Base-by-base conservation (phyloP, 2,329 filamentous ascomycete genomes). In the Phyllosticta paracitricarpa region DNA sequence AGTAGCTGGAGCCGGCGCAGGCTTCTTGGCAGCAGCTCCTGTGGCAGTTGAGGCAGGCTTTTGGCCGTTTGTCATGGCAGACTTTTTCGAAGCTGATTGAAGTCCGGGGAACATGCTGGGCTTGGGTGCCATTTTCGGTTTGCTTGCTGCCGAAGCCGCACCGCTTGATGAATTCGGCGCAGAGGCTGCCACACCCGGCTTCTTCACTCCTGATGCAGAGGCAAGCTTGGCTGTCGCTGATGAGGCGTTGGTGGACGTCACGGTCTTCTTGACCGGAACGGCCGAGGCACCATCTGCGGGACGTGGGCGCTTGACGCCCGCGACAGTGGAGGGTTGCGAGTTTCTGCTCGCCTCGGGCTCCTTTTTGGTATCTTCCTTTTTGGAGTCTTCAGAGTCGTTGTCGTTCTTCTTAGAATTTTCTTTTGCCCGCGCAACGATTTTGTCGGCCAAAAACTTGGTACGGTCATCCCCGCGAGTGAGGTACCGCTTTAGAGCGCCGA, bases 381-480 rank as follows among this genome's bases (percentile, higher is more conserved):
- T 56, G 14, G n/a, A 26, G 4, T 62, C 56, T 35, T 54, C 28
- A 14, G 54, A 30, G 7, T 56, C 56, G 24, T 58, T 62, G 28
- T 68, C 68, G 17, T 70, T 72, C 60, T 68, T 68, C 63, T 76
- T 73, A 7, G 73, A 71, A 40, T 77, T 63, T 65, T 79, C 75
- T 1, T 78, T 67, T 56, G 71, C 73, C 56, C 71, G 66, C 64
- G 77, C 68, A 69, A 81, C 73, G 55, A 88, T 85, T 63, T 81
- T 79, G 40, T 81, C 79, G 4, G 87, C 82, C 55, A 86, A 75
- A 4, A 79, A 79, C 66, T 86, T 86, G 56, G 84, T 82, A 58
- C 86, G 82, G 0, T 82, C 79, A 67, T 89, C 85, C 26, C 84
- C 86, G 67, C 84, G 85, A 68, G 83, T 86, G 63, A 79, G 80